phyloP scores from a whole-genome alignment of 2,329 filamentous ascomycete genomes.

The Didymellaceae sp. region DNA sequence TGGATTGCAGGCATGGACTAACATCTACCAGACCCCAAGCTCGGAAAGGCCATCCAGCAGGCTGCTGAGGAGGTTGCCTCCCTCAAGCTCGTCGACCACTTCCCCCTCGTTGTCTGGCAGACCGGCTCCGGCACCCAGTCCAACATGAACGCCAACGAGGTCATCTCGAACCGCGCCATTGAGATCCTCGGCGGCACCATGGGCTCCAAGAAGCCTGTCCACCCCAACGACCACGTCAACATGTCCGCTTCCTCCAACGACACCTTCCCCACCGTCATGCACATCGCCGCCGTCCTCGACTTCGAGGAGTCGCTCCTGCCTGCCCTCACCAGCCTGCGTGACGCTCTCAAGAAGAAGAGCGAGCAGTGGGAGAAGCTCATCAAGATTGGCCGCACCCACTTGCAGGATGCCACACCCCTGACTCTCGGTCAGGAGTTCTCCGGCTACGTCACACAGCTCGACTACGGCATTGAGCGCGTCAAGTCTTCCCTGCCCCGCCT shows the following conservation, averaged over 20 bases:
- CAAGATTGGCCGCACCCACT: slow-evolving; percentile 97
- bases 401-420: slow-evolving; percentile 95
- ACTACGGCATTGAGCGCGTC: slow-evolving; percentile 86
- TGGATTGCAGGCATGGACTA: slow-evolving; percentile 16
- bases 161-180: slow-evolving; percentile 98
- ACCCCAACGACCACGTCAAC: slow-evolving; percentile 99
- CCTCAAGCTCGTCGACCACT: slow-evolving; percentile 94
- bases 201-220: slow-evolving; percentile 97
- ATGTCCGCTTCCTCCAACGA: slow-evolving; percentile 99
- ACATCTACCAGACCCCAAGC: slow-evolving; percentile 72
- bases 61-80: slow-evolving; percentile 92
- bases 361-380: slow-evolving; percentile 93
- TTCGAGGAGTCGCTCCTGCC: slow-evolving; percentile 86
- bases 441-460: slow-evolving; percentile 93
- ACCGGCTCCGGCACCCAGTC: slow-evolving; percentile 98
- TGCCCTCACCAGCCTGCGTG: slow-evolving; percentile 78
- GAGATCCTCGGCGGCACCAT: slow-evolving; percentile 93
- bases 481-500: slow-evolving; percentile 83
- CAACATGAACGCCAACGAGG: slow-evolving; percentile 99
- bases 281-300: slow-evolving; percentile 96
- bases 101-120: slow-evolving; percentile 99
- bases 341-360: slow-evolving; percentile 85
- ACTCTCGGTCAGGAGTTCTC: slow-evolving; percentile 98
- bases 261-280: slow-evolving; percentile 99
- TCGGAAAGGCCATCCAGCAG: slow-evolving; percentile 92